These are phyloP conservation scores for Botrytis medusae DNA, from an alignment of 2,329 filamentous ascomycete genomes.

Conservation along the genomic window DNA sequence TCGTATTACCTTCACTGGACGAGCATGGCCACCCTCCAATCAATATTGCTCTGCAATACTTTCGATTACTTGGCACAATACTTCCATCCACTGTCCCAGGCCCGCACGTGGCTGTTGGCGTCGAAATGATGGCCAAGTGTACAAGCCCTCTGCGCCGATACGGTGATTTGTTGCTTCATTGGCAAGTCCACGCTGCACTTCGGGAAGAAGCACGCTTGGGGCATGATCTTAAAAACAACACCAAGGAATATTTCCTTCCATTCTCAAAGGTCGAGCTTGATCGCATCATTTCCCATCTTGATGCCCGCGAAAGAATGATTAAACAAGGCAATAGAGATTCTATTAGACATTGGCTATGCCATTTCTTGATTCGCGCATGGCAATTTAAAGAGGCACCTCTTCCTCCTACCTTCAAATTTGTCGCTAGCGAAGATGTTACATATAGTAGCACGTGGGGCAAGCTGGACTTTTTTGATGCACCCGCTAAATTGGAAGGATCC, in stretches of 20 bases:
- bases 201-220: conserved; percentile 45
- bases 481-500: not conserved
- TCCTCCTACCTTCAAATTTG: conserved; percentile 47
- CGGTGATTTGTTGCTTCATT: conserved; percentile 62
- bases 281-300: conserved; percentile 33
- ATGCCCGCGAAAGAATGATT: conserved; percentile 34
- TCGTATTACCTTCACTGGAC: conserved; percentile 32
- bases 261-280: conserved; percentile 37
- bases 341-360: conserved; percentile 54
- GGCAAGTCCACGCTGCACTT: conserved; percentile 63
- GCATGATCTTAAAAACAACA: conserved; percentile 41
- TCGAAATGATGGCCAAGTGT: conserved; percentile 61
- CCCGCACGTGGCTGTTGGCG: conserved; percentile 57
- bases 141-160: conserved; percentile 68
- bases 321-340: conserved; percentile 32
- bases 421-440: not conserved
- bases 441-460: not conserved
- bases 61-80: conserved; percentile 49
- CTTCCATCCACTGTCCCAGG: conserved; percentile 54
- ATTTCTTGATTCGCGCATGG: conserved; percentile 62
- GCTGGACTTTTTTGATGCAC: conserved; percentile 1
- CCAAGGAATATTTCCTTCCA: conserved; percentile 35
- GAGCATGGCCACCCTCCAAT: conserved; percentile 23
- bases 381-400: conserved; percentile 49
- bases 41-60: conserved; percentile 30